A percentile compares a stretch with the other conserved stretches of the same genome.
phyloP scores from a whole-genome alignment of 805 yeast species.

The Priceomyces castillae region DNA sequence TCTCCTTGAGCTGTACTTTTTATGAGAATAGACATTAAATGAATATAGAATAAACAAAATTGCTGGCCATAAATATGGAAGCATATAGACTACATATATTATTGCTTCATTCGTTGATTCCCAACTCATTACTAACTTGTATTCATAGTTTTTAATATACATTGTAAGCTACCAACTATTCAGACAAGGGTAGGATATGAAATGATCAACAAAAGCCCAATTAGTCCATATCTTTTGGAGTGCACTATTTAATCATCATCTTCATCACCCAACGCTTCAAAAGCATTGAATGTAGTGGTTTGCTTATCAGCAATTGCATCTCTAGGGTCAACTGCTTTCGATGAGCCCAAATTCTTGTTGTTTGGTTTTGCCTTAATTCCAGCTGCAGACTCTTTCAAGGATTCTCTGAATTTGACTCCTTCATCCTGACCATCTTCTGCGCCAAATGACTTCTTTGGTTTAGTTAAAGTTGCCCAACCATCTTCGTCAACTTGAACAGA shows the following conservation, averaged over 20 bases:
- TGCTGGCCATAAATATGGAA: too few relatives aligned
- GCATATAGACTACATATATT: neutral
- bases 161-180: constrained; percentile 3
- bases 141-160: constrained; percentile 4
- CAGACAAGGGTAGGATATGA: neutral
- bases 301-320: constrained; percentile 69
- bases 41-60: too few relatives aligned
- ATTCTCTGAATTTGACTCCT: constrained; percentile 44
- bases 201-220: neutral
- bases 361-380: constrained; percentile 60
- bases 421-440: constrained; percentile 48
- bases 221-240: neutral
- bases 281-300: constrained; percentile 70
- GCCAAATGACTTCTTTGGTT: constrained; percentile 48
- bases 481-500: constrained; percentile 64
- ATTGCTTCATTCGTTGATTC: neutral
- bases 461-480: constrained; percentile 73
- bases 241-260: constrained; percentile 3
- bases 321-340: constrained; percentile 70
- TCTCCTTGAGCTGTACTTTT: too few relatives aligned
- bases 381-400: constrained; percentile 35
- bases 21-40: too few relatives aligned
- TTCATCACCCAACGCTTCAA: constrained; percentile 70
- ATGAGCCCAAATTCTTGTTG: constrained; percentile 70
- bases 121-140: constrained; percentile 1